Evolutionary conservation across 116 monocot genomes (phyloP), one percentile per base, ranked within the genome.

Genomic region (Zostera marina): DNA sequence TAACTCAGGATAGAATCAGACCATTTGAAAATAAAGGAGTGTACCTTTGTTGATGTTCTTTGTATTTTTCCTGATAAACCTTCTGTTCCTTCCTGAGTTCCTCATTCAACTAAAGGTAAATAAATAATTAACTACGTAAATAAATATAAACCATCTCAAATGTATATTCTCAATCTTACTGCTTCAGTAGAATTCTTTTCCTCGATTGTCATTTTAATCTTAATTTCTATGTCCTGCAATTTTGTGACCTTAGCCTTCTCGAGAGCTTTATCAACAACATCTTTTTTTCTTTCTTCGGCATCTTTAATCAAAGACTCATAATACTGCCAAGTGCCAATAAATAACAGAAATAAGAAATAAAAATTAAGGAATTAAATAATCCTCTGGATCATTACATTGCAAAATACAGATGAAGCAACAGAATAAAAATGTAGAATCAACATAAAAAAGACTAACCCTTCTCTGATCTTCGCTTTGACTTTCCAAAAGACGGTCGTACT

Each of bases 1-100:
- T 1, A 32, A 2, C 32, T 32, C 32, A 32, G 32, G 1, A 1
- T 5, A 32, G 32, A 32, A 0, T 32, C 32, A 32, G 32, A 32
- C 32, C 32, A 32, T 32, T 32, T 47, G 6, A 11, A 47, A 47
- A 61, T 22, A 22, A 12, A 60, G 44, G 5, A 41, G n/a, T n/a
- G n/a, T 84, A 93, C 96, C 91, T 90, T 15, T 81, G 76, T 64
- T 98, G 81, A 44, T 75, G 65, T 77, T 98, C 83, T 56, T 68
- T 74, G 44, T 81, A 51, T 51, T 68, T 90, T 57, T 83, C 73
- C 40, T 73, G 73, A 64, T 69, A 90, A 22, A 73, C 3, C 56
- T 81, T 74, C 54, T 98, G 83, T 52, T 69, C 68, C 73, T 78
- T 81, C 46, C 73, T 64, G 42, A 87, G 98, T 43, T 81, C 58